These are phyloP conservation scores for Sclerotinia nivalis DNA, from an alignment of 2,329 filamentous ascomycete species.

Conservation along the genomic window DNA sequence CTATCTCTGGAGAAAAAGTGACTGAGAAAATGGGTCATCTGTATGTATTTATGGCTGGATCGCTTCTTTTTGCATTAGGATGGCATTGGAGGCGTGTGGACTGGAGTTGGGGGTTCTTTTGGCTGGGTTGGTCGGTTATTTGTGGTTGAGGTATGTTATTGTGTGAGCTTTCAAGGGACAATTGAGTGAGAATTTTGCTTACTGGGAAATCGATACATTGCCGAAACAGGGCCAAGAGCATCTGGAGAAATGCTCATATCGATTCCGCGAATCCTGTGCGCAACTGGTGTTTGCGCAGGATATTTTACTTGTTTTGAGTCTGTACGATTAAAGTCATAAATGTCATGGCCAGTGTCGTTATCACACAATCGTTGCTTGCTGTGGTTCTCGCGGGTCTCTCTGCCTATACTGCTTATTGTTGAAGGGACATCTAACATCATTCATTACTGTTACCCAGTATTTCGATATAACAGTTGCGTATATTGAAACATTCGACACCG, in stretches of 20 bases:
- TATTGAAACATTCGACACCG: too few relatives aligned
- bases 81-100: slow-evolving; percentile 40
- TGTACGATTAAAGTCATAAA: slow-evolving; percentile 46
- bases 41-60: not conserved
- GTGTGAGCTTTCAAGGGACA: slow-evolving; percentile 42
- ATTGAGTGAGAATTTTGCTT: not conserved
- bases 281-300: slow-evolving; percentile 51
- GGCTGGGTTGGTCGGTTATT: slow-evolving; percentile 56
- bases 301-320: slow-evolving; percentile 62
- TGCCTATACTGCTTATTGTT: too few relatives aligned
- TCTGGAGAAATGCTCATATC: slow-evolving; percentile 51
- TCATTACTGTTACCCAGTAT: too few relatives aligned
- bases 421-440: too few relatives aligned
- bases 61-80: not conserved
- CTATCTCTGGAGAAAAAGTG: slow-evolving; percentile 55
- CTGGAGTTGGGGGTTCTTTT: slow-evolving; percentile 52
- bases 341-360: slow-evolving; percentile 57
- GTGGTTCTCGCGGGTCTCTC: slow-evolving; percentile 44
- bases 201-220: slow-evolving; percentile 3
- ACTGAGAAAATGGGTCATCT: slow-evolving; percentile 47
- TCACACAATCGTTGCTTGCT: slow-evolving; percentile 48
- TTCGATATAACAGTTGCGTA: too few relatives aligned
- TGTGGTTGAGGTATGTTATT: slow-evolving; percentile 53
- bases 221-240: not conserved
- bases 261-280: slow-evolving; percentile 53